Conservation (phyloP, 2,329 filamentous ascomycete species). For the Diaporthe capsici region DNA sequence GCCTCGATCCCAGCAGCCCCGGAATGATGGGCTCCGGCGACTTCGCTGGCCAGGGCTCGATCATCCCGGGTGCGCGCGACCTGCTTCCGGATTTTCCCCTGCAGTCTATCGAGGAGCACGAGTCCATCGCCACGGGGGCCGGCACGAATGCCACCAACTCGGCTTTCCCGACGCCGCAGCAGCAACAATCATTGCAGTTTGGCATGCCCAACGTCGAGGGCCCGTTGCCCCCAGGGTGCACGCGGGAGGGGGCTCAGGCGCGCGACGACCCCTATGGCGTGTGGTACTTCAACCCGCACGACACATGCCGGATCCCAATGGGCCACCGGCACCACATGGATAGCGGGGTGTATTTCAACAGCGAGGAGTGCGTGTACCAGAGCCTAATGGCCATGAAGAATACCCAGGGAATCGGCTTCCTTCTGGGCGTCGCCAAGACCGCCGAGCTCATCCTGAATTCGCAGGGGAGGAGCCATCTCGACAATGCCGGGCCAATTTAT, state of each 20-base stretch:
- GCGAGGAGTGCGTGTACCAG: neutral
- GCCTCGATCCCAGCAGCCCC: neutral
- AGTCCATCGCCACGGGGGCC: neutral
- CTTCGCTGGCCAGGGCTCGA: neutral
- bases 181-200: neutral
- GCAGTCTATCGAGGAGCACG: conserved; percentile 3
- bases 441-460: neutral
- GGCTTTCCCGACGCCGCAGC: neutral
- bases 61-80: neutral
- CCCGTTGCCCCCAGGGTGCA: neutral
- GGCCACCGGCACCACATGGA: conserved; percentile 37
- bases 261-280: neutral
- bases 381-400: neutral
- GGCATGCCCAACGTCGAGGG: neutral
- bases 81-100: neutral
- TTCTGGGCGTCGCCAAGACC: conserved; percentile 28
- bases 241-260: neutral
- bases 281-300: conserved; percentile 36
- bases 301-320: conserved; percentile 18
- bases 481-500: neutral
- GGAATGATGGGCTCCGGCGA: neutral
- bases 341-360: conserved; percentile 33
- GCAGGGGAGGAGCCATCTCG: too few species aligned
- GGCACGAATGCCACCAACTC: neutral
- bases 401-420: conserved; percentile 6